Evolutionary conservation across 768 basidiomycete species (phyloP), one percentile per base, ranked within the genome.

Genomic region (Pleurotus ostreatus): DNA sequence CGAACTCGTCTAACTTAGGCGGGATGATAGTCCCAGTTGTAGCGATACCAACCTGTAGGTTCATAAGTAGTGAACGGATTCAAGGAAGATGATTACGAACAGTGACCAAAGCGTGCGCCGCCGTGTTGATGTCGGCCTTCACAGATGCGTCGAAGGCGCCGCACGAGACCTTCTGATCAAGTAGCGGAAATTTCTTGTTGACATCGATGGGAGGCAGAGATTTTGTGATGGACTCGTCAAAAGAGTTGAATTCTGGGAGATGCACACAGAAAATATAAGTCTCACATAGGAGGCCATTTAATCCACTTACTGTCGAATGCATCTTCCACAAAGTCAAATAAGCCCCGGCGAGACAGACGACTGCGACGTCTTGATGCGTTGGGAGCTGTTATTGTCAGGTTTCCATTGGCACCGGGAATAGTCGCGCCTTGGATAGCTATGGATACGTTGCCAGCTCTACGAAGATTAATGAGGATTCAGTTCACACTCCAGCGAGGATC

Each of bases 1-100:
- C 65, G 53, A 71, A 65, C 9, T 69, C 63, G n/a, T 49, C 48
- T 25, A 73, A 48, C 1, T 63, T 59, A 6, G 71, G 71, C 5
- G 76, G 76, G 40, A 74, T 45, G n/a, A 62, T 57, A 2, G 56
- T 60, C 23, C 61, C 61, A n/a, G 60, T 48, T 4, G 65, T 68
- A 11, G 62, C 68, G 5, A 72, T 59, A 15, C 71, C 72, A 45
- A 68, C 53, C 25, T 44, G 8, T 15, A 13, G 6, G 3, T 15
- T 3, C 5, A 15, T 23, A 52, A 18, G 22, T 15, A 20, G 20
- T n/a, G 48, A n/a, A 9, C 15, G 16, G 12, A 49, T 5, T 2
- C 22, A 22, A 7, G 26, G n/a, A 18, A 40, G 22, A 20, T 15
- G 2, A 7, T 0, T 22, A 30, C 49, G 15, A n/a, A 52, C 49